Evolutionary conservation across 2,329 filamentous ascomycete species (phyloP).

Genomic region (Harringtonia aguacate): DNA sequence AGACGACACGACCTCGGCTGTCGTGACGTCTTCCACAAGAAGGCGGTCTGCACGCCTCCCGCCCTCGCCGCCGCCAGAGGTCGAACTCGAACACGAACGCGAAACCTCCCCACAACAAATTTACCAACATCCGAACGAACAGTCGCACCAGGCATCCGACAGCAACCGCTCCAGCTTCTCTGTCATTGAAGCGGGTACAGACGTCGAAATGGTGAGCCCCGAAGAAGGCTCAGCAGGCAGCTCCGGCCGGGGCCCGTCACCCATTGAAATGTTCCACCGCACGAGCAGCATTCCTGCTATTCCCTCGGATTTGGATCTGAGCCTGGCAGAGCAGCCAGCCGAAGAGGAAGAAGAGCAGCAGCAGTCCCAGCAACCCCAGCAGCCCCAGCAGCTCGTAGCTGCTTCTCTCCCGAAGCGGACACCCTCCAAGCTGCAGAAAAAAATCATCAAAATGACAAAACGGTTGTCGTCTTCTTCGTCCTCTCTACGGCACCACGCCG

Average conservation of each 20-base stretch:
- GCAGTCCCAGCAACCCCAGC: background rate
- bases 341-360: slow-evolving; percentile 9
- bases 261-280: slow-evolving; percentile 30
- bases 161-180: background rate
- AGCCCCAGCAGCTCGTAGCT: background rate
- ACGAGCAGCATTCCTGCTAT: slow-evolving; percentile 33
- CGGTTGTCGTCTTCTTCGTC: slow-evolving; percentile 32
- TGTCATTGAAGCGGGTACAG: background rate
- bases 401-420: slow-evolving; percentile 3
- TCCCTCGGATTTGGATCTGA: background rate
- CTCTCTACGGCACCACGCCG: background rate
- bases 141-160: background rate
- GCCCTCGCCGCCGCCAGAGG: background rate
- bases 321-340: background rate
- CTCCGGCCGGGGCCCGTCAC: slow-evolving; percentile 6
- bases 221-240: background rate
- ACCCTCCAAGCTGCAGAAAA: slow-evolving; percentile 6
- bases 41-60: slow-evolving; percentile 18
- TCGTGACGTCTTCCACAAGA: slow-evolving; percentile 45
- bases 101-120: background rate
- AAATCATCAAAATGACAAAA: slow-evolving; percentile 5
- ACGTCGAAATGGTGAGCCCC: background rate
- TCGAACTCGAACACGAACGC: background rate
- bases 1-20: slow-evolving; percentile 38
- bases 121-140: too few species aligned